Conservation (phyloP, 1,284 basidiomycete species). For the Hymenochaete sp. region DNA sequence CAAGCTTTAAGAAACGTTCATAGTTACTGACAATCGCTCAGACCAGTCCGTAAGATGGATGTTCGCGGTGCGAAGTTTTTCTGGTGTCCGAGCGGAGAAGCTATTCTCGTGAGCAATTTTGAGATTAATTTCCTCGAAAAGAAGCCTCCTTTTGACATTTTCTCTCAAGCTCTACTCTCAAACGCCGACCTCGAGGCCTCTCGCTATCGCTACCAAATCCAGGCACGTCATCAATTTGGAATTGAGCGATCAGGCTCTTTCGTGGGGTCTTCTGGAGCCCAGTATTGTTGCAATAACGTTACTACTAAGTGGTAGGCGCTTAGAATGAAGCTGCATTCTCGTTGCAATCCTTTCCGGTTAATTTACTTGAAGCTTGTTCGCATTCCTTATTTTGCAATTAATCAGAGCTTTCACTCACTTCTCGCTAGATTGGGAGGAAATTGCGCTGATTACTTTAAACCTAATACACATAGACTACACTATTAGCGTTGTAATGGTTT, state of each 20-base stretch:
- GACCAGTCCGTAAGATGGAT: constrained; percentile 33
- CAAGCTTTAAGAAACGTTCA: neutral
- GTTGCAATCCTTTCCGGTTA: no score
- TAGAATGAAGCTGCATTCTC: constrained; percentile 14
- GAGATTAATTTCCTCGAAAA: neutral
- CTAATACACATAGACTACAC: no score
- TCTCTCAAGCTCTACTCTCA: constrained; percentile 15
- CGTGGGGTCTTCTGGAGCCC: constrained; percentile 16
- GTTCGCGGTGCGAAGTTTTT: constrained; percentile 32
- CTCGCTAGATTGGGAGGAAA: no score
- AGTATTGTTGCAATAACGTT: constrained; percentile 17
- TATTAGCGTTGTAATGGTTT: no score
- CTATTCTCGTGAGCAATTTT: constrained; percentile 33
- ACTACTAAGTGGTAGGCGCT: constrained; percentile 15
- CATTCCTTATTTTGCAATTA: no score
- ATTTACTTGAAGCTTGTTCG: no score
- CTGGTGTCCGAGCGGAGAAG: constrained; percentile 35
- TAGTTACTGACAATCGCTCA: constrained; percentile 3
- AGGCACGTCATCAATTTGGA: constrained; percentile 12
- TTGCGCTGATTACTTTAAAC: no score
- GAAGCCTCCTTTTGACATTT: neutral
- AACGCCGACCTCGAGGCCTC: constrained; percentile 9
- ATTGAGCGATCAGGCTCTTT: constrained; percentile 16
- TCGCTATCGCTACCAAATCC: constrained; percentile 12
- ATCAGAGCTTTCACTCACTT: no score